These are phyloP conservation scores for Coriolopsis trogii DNA, from an alignment of 1,284 basidiomycete species.

Conservation along the genomic window DNA sequence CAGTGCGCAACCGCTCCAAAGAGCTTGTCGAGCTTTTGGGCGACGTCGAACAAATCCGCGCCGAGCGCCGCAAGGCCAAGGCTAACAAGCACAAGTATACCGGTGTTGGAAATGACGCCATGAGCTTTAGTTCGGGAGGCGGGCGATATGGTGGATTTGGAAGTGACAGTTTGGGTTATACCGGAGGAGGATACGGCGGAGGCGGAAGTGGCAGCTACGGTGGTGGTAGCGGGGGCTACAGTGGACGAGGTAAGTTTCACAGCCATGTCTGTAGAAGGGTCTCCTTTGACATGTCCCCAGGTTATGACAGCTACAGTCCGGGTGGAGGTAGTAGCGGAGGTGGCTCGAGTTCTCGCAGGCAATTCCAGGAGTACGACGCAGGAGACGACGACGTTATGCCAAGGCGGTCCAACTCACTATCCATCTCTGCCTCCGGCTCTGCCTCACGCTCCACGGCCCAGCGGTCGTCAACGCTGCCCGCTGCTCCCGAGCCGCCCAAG, in stretches of 20 bases:
- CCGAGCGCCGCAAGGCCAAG: slow-evolving; percentile 92
- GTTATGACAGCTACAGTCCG: slow-evolving; percentile 38
- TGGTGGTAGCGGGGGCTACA: slow-evolving; percentile 14
- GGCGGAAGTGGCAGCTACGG: slow-evolving; percentile 38
- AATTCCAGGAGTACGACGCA: slow-evolving; percentile 95
- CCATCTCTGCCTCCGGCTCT: slow-evolving; percentile 29
- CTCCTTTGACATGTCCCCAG: slow-evolving; percentile 21
- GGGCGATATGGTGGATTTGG: slow-evolving; percentile 85
- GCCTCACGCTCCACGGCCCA: slow-evolving; percentile 29
- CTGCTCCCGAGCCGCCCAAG: slow-evolving; percentile 44
- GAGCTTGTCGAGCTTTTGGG: slow-evolving; percentile 89
- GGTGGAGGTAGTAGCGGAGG: slow-evolving; percentile 40
- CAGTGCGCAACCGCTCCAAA: slow-evolving; percentile 93
- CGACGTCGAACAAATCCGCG: slow-evolving; percentile 90
- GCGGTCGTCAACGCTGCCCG: slow-evolving; percentile 45
- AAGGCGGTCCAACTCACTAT: slow-evolving; percentile 45
- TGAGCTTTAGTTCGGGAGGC: slow-evolving; percentile 59
- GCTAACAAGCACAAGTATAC: slow-evolving; percentile 91
- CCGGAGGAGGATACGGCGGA: slow-evolving; percentile 36
- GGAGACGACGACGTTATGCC: slow-evolving; percentile 84
- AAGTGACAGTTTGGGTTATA: slow-evolving; percentile 57
- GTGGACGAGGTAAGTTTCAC: slow-evolving; percentile 20
- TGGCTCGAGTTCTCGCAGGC: slow-evolving; percentile 49
- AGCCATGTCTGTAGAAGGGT: background rate
- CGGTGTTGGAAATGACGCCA: slow-evolving; percentile 83